Base-by-base conservation (phyloP, 1,139 yeast genomes). In the Lodderomyces oxycetoniae region DNA sequence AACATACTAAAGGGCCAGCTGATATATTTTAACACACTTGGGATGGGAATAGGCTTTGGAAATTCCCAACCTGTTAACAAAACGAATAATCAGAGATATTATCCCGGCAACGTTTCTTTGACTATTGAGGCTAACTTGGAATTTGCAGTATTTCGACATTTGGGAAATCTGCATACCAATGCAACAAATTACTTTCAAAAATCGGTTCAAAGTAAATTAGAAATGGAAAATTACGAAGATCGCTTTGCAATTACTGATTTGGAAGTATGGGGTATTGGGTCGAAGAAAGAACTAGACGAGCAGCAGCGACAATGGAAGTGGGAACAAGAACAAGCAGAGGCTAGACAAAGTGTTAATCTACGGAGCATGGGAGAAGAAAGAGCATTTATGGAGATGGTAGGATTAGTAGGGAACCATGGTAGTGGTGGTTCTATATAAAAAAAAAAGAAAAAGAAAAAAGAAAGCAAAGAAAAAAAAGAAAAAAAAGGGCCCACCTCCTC, bases 231-330 rank as follows among this genome's bases (percentile, higher is more conserved):
- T 41, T 84, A 67, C 50, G 96, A 89, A 51, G 79, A 81, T 43
- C 63, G 89, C 33, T 79, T 89, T 48, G 57, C 71, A 39, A 74
- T 89, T 7, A 76, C 79, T 3, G 89, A 83, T 44, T 61, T 89
- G 15, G 96, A 88, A 53, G 95, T 87, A 1, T 85, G 94, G 91
- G 97, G 97, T 0, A 71, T 87, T 37, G 96, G 96, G 1, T 76
- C 84, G 4, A 75, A 74, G 14, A 76, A 77, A 41, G 94, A 85
- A 43, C 61, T 87, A 33, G 82, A 74, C 19, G 89, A 81, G 40
- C 96, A 89, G 55, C 63, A 71, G 37, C 75, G 74, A 48, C 75
- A 74, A 42, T 83, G 95, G 93, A 89, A 81, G 49, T 87, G 96
- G 96, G 96, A 89, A 52, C 83, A 83, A 49, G 69, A 77, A 33